Conservation (phyloP, 2,329 filamentous ascomycete species). For the Colletotrichum brevisporum region DNA sequence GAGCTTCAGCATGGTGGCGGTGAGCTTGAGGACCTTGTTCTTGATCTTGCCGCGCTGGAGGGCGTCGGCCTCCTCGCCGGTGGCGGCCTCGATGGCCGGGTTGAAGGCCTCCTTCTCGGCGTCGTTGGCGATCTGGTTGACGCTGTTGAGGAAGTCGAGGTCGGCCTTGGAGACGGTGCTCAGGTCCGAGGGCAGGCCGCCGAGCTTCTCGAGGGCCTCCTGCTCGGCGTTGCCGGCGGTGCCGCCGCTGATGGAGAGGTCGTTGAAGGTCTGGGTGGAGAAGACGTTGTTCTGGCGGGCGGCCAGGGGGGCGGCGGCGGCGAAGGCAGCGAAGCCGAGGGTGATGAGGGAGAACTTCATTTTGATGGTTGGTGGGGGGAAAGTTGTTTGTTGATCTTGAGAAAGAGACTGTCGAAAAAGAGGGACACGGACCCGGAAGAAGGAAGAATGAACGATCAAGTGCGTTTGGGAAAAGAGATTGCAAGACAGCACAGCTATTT, state of each 20-base stretch:
- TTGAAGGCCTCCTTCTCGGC: slow-evolving; percentile 69
- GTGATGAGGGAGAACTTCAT: slow-evolving; percentile 54
- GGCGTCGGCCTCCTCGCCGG: slow-evolving; percentile 60
- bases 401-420: slow-evolving; percentile 15
- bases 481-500: slow-evolving; percentile 40
- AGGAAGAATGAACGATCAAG: slow-evolving; percentile 37
- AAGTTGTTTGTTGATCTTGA: slow-evolving; percentile 11
- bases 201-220: slow-evolving; percentile 58
- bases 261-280: slow-evolving; percentile 55
- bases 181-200: slow-evolving; percentile 56
- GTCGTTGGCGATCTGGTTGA: slow-evolving; percentile 67
- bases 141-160: slow-evolving; percentile 62
- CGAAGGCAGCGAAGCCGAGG: slow-evolving; percentile 46
- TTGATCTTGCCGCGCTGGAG: slow-evolving; percentile 70
- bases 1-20: slow-evolving; percentile 65
- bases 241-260: slow-evolving; percentile 63
- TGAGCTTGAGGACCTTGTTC: slow-evolving; percentile 73
- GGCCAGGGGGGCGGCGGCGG: slow-evolving; percentile 48
- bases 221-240: slow-evolving; percentile 60
- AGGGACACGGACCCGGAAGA: slow-evolving; percentile 38
- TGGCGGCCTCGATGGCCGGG: slow-evolving; percentile 63
- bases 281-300: slow-evolving; percentile 48
- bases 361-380: slow-evolving; percentile 30
- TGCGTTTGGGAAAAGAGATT: slow-evolving; percentile 33
- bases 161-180: slow-evolving; percentile 61